These are phyloP conservation scores for Otatea glauca DNA, from an alignment of 176 grass and related monocot genomes.

Conservation along the genomic window DNA sequence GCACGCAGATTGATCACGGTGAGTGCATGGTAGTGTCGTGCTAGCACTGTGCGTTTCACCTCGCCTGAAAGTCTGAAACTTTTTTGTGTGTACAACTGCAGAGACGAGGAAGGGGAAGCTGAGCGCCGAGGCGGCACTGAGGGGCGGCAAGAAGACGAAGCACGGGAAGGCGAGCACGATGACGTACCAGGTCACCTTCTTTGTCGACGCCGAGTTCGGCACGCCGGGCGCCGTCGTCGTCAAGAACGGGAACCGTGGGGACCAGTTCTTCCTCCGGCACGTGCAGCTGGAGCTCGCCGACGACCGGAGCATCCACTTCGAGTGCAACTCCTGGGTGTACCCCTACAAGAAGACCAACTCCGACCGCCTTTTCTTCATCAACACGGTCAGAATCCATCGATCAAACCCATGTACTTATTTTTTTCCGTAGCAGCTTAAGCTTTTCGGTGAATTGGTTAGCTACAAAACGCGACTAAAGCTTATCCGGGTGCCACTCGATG, in stretches of 20 bases:
- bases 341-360: slow-evolving; percentile 64
- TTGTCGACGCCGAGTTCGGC: slow-evolving; percentile 63
- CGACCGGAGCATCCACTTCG: slow-evolving; percentile 69
- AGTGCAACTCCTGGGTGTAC: slow-evolving; percentile 97
- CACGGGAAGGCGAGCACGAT: slow-evolving; percentile 60
- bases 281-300: slow-evolving; percentile 55
- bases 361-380: slow-evolving; percentile 88
- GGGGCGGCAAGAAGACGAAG: slow-evolving; percentile 70
- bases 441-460: neutral
- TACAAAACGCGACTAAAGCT: neutral
- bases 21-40: neutral
- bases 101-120: slow-evolving; percentile 69
- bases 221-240: slow-evolving; percentile 69
- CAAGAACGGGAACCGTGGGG: slow-evolving; percentile 51
- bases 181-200: slow-evolving; percentile 61
- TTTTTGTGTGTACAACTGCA: neutral
- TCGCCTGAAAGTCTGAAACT: neutral
- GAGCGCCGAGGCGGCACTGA: slow-evolving; percentile 55
- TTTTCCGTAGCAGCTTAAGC: neutral
- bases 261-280: slow-evolving; percentile 75
- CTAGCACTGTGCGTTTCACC: neutral
- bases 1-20: slow-evolving; percentile 70
- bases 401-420: neutral
- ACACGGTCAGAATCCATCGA: slow-evolving; percentile 48
- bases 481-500: neutral